These are phyloP conservation scores for Alternaria sp. DNA, from an alignment of 2,329 filamentous ascomycete species.

Conservation along the genomic window DNA sequence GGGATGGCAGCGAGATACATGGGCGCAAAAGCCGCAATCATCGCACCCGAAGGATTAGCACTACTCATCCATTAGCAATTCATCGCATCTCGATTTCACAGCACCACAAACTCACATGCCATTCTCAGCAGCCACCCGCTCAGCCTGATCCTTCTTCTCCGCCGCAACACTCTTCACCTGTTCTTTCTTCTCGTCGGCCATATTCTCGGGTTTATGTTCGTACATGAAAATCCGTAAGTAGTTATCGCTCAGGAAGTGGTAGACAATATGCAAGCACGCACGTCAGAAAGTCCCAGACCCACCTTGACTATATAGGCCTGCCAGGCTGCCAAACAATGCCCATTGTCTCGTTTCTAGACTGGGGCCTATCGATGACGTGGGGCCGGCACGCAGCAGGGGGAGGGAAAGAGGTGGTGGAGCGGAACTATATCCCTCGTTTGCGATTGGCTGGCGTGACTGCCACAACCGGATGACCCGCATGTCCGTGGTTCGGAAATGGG, in stretches of 20 bases:
- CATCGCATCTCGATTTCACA: no score
- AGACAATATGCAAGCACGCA: background rate
- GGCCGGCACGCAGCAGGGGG: background rate
- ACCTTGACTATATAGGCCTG: background rate
- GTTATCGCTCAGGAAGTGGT: background rate
- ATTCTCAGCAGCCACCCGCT: constrained; percentile 18
- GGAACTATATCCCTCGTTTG: background rate
- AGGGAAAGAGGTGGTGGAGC: background rate
- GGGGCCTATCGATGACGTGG: constrained; percentile 11
- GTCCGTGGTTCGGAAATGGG: background rate
- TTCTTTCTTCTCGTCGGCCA: constrained; percentile 29
- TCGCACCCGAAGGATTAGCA: constrained; percentile 22
- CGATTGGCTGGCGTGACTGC: constrained; percentile 2
- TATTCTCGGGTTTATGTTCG: constrained; percentile 1
- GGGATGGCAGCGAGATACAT: constrained; percentile 29
- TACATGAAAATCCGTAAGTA: background rate
- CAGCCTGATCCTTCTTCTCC: constrained; percentile 25
- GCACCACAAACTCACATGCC: constrained; percentile 19
- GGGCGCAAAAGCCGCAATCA: constrained; percentile 21
- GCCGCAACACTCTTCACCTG: constrained; percentile 19
- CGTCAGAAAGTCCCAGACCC: background rate
- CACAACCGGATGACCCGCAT: background rate
- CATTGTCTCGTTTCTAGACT: background rate
- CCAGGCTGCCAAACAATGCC: background rate
- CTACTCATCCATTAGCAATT: constrained; percentile 4